phyloP scores from a whole-genome alignment of 2,329 filamentous ascomycete genomes.

The Trichoderma sp. region DNA sequence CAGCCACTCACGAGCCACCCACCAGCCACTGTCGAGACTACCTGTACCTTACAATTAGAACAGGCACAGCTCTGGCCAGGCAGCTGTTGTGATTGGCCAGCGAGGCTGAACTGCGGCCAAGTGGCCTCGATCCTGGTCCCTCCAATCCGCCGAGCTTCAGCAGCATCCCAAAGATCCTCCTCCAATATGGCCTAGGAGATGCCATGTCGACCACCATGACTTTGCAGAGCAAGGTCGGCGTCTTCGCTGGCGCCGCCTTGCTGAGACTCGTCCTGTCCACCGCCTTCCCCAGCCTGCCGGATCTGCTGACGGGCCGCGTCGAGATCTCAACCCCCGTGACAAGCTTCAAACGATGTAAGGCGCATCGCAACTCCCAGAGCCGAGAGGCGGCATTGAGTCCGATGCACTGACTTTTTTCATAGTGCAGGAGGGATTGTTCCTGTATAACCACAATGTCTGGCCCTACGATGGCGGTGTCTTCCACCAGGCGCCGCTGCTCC shows the following conservation, averaged over 20 bases:
- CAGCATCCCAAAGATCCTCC: slow-evolving; percentile 1
- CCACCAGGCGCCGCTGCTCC: slow-evolving; percentile 79
- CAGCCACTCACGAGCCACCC: slow-evolving; percentile 3
- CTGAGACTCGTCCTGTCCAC: slow-evolving; percentile 78
- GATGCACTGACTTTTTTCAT: slow-evolving; percentile 13
- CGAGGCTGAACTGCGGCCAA: slow-evolving; percentile 28
- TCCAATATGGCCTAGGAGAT: slow-evolving; percentile 29
- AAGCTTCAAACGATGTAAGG: slow-evolving; percentile 92
- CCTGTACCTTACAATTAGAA: background rate
- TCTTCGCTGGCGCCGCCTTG: slow-evolving; percentile 73
- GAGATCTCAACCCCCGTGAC: slow-evolving; percentile 96
- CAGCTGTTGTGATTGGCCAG: background rate
- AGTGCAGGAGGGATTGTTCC: slow-evolving; percentile 96
- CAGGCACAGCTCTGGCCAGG: background rate
- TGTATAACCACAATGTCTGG: slow-evolving; percentile 94
- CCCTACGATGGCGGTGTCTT: slow-evolving; percentile 92
- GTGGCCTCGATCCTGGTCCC: slow-evolving; percentile 27
- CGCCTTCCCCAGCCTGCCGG: slow-evolving; percentile 77
- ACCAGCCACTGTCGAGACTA: background rate
- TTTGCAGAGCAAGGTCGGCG: slow-evolving; percentile 43
- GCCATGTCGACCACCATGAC: slow-evolving; percentile 40
- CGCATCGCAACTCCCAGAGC: background rate
- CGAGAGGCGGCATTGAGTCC: background rate
- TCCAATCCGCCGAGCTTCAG: background rate
- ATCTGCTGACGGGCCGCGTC: slow-evolving; percentile 83